These are phyloP conservation scores for Pseudocercospora eumusae DNA, from an alignment of 2,329 filamentous ascomycete genomes.

Conservation along the genomic window DNA sequence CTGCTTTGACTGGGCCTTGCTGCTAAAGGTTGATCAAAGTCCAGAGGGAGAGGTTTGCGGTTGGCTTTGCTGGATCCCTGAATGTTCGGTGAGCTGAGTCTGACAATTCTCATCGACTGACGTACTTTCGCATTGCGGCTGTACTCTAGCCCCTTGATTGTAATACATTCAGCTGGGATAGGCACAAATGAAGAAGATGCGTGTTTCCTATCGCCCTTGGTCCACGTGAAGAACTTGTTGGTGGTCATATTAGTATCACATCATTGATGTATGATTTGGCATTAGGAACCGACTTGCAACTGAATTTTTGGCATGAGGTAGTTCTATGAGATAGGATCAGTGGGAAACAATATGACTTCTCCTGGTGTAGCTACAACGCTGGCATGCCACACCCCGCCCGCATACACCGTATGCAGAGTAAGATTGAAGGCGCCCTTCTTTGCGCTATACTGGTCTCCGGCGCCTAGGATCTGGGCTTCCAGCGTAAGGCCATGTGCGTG, in stretches of 20 bases:
- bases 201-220: constrained; percentile 43
- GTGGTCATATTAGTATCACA: constrained; percentile 39
- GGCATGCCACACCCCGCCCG: background rate
- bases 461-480: background rate
- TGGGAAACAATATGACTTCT: background rate
- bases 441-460: background rate
- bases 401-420: background rate
- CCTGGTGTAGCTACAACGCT: background rate
- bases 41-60: constrained; percentile 34
- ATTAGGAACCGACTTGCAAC: background rate
- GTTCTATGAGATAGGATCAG: background rate
- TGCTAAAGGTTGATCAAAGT: constrained; percentile 24
- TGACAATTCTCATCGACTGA: background rate
- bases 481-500: too few species aligned
- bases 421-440: background rate
- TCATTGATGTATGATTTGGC: background rate
- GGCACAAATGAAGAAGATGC: constrained; percentile 44
- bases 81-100: background rate
- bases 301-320: too few species aligned
- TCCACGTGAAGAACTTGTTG: constrained; percentile 49
- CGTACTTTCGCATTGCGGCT: constrained; percentile 27
- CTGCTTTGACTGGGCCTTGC: constrained; percentile 14
- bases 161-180: constrained; percentile 39
- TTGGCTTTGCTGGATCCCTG: constrained; percentile 26
- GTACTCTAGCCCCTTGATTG: constrained; percentile 34